A percentile compares a stretch with the other conserved stretches of the same genome.
phyloP scores from a whole-genome alignment of 2,329 filamentous ascomycete genomes.

The Diaporthe longicolla region DNA sequence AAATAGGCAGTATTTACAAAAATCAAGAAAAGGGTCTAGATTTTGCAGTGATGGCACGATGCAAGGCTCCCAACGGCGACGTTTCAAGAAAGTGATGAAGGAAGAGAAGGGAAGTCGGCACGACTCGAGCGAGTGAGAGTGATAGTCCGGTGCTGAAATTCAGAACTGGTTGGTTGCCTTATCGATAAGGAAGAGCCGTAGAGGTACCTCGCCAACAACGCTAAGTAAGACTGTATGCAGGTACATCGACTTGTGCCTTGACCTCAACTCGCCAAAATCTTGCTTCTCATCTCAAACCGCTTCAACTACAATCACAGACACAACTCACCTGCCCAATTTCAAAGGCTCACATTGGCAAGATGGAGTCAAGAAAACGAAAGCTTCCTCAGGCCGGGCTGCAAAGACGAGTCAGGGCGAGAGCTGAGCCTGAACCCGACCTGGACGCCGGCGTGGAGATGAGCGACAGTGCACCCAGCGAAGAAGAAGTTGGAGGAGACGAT shows the following conservation, averaged over 20 bases:
- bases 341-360: constrained; percentile 42
- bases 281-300: constrained; percentile 20
- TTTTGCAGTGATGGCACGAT: neutral
- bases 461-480: constrained; percentile 46
- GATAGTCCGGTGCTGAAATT: neutral
- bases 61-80: neutral
- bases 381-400: constrained; percentile 54
- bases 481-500: constrained; percentile 42
- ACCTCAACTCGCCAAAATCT: constrained; percentile 35
- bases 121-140: constrained; percentile 2
- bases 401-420: constrained; percentile 60
- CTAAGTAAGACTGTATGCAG: neutral
- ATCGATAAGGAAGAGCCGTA: constrained; percentile 41
- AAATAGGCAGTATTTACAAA: neutral
- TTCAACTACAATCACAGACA: neutral
- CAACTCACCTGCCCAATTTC: neutral
- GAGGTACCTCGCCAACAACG: neutral
- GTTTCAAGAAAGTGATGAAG: neutral
- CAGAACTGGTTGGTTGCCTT: constrained; percentile 8
- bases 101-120: neutral
- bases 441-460: constrained; percentile 53
- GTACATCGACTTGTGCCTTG: constrained; percentile 30
- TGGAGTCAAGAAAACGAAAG: constrained; percentile 60
- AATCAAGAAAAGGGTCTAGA: neutral
- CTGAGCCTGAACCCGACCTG: constrained; percentile 59